Base-by-base conservation (phyloP, 2,329 filamentous ascomycete species). In the Fusarium haematococcum region DNA sequence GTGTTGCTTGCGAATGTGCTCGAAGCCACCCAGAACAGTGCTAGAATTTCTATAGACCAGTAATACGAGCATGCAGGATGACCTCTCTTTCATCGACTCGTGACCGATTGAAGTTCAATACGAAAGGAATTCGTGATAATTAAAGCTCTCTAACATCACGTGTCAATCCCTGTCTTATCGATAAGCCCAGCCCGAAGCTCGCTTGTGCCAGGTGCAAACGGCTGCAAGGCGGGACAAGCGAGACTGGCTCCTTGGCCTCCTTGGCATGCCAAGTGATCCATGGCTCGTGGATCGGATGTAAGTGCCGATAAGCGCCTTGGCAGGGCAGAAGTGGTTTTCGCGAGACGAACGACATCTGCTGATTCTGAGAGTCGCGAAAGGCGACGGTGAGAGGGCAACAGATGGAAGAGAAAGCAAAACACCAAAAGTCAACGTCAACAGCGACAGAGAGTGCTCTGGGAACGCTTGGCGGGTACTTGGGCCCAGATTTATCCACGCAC, bases 241-340 rank as follows among this genome's bases (percentile, higher is more conserved):
- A 70, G 52, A 32, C 54, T 60, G 68, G 56, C 65, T 61, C 16
- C 71, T 76, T 48, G 74, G 66, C 71, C 25, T 54, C 57, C 77
- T 78, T 77, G 74, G 77, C 75, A 72, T 63, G 48, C 60, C 69
- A 75, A 52, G 67, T 45, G 72, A 72, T 30, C 27, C 27, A 30
- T 76, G 70, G 73, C 66, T 61, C 70, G 64, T 61, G 54, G 71
- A 79, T 79, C 77, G 77, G 74, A 76, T 73, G 41, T 58, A 45
- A 69, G 65, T 79, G 77, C 77, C 75, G 77, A 79, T 78, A 76
- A 65, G 60, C 57, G 69, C 39, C 77, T 79, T 79, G 77, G 74
- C 77, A 77, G 63, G 63, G 65, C 71, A 73, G 61, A 66, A 58
- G 61, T 41, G 45, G 45, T 54, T 63, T 63, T 54, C 11, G 23